These are phyloP conservation scores for Erysimum pusillum DNA, from an alignment of 441 rosid species.

Conservation along the genomic window DNA sequence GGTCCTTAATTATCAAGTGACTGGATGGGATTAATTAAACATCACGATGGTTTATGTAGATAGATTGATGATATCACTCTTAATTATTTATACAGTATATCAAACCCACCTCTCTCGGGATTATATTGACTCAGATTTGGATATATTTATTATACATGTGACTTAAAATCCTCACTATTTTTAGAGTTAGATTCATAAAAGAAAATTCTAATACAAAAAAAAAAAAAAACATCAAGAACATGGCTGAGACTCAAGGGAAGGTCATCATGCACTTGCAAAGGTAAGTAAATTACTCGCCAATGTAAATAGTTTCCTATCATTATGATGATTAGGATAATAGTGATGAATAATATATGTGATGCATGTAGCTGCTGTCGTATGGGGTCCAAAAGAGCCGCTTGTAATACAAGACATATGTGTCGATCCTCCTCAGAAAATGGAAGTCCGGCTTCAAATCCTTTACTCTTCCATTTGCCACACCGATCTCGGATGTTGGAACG, in stretches of 20 bases:
- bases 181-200: conserved; percentile 8
- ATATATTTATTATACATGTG: not conserved
- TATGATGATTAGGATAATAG: not conserved
- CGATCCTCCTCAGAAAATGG: conserved; percentile 55
- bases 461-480: conserved; percentile 60
- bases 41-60: not conserved
- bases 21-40: not conserved
- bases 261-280: conserved; percentile 45
- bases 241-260: conserved; percentile 44
- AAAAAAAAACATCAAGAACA: conserved; percentile 3
- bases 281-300: conserved; percentile 25
- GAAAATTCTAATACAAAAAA: not conserved
- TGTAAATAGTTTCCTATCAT: not conserved
- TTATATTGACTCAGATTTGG: conserved; percentile 37
- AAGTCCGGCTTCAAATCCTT: conserved; percentile 59
- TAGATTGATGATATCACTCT: conserved; percentile 1
- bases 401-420: conserved; percentile 60
- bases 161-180: no score
- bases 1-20: not conserved
- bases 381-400: conserved; percentile 65
- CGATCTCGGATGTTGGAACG: conserved; percentile 64
- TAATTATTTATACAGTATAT: not conserved
- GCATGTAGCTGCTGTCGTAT: conserved; percentile 57
- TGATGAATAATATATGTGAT: conserved; percentile 2
- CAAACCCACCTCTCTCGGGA: conserved; percentile 29